A percentile compares a stretch with the other conserved stretches of the same genome.
These are phyloP conservation scores for Scorias spongiosa DNA, from an alignment of 2,329 filamentous ascomycete genomes.

Conservation along the genomic window DNA sequence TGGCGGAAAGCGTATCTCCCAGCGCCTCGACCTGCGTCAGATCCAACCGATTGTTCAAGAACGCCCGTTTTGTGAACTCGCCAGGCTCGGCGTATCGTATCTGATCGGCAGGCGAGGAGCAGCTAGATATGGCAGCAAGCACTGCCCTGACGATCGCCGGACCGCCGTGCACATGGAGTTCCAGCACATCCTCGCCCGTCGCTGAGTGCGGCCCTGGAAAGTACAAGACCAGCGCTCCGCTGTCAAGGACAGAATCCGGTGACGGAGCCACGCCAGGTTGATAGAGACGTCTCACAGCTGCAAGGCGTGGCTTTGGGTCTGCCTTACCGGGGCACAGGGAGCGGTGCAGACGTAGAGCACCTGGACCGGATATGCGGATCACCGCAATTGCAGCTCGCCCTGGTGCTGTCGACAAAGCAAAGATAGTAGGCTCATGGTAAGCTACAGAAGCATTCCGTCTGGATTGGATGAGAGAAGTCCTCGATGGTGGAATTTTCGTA, in stretches of 20 bases:
- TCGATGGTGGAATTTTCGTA: too few relatives aligned
- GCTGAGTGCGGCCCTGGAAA: conserved; percentile 71
- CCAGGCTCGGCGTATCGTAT: conserved; percentile 87
- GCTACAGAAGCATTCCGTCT: not conserved
- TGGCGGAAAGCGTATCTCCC: conserved; percentile 43
- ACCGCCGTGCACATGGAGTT: conserved; percentile 89
- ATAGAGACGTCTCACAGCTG: conserved; percentile 60
- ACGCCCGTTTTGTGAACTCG: conserved; percentile 87
- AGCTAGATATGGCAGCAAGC: conserved; percentile 56
- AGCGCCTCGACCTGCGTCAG: conserved; percentile 65
- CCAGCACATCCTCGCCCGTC: conserved; percentile 83
- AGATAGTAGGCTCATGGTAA: conserved; percentile 48
- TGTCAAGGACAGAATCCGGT: conserved; percentile 46
- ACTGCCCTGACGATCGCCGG: conserved; percentile 78
- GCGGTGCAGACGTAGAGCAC: conserved; percentile 53
- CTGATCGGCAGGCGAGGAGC: conserved; percentile 12
- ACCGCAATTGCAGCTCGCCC: conserved; percentile 84
- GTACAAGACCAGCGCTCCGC: conserved; percentile 64
- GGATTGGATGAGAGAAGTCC: too few relatives aligned
- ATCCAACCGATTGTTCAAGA: conserved; percentile 71
- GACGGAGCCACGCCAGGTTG: conserved; percentile 32
- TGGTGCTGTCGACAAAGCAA: conserved; percentile 74
- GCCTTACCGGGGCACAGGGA: conserved; percentile 41
- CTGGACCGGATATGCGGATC: conserved; percentile 69
- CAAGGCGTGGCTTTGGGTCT: conserved; percentile 45